Base-by-base conservation (phyloP, 2,329 filamentous ascomycete species). In the Ophiostoma australiae region DNA sequence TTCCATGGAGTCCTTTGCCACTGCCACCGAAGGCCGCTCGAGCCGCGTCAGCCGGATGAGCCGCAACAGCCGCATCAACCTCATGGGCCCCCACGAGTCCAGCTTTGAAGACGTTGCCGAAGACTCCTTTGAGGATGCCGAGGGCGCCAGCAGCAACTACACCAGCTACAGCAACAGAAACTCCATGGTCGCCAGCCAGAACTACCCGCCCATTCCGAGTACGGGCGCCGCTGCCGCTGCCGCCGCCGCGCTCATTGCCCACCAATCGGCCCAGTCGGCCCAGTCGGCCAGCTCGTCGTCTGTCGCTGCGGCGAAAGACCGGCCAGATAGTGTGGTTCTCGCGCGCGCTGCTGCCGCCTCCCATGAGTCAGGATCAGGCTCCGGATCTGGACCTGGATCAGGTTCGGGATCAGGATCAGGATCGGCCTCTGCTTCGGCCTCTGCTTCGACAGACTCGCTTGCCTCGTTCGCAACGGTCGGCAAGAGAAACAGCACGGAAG, bases 11-110 rank as follows among this genome's bases (percentile, higher is more conserved):
- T 61, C 68, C 13, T 88, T 88, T 76, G 84, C 84, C 5, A 89
- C 86, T 1, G 86, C 86, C 41, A 81, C 81, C 2, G 86, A 88
- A 72, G 83, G 83, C 2, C 78, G 80, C 10, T 76, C 78, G 3
- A 84, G 82, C 72, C 76, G 44, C 23, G 73, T 77, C 31, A 78
- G 75, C 72, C 76, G 80, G 7, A 76, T 78, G 2, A 84, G 82
- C 73, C 76, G 44, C 37, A 73, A 76, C 23, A 79, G 75, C 72
- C 76, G 76, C 7, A 70, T 72, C 37, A 75, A 75, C 33, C 66
- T 67, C 10, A 31, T 27, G 66, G 66, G 66, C 15, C n/a, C 39
- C 3, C 66, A 39, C 66, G 66, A 67, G 39, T 31, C 37, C n/a
- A 39, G 23, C 66, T 67, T 67, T 48, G 66, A 67, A 44, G 66